Base-by-base conservation (phyloP, 169 alveolate genomes). In the Blepharisma undulans region DNA sequence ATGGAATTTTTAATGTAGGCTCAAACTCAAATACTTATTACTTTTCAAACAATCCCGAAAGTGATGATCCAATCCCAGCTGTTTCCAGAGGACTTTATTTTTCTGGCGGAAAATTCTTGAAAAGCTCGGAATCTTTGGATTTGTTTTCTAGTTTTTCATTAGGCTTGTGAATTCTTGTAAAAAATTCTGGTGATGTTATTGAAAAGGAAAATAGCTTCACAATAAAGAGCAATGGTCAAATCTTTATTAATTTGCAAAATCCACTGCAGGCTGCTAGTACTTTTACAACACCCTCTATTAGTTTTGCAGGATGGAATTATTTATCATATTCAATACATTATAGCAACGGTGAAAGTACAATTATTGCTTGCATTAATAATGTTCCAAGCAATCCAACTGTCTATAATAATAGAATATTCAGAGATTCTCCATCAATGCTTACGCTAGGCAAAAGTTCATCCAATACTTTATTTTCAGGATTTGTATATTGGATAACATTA, bases 61-160 rank as follows among this genome's bases (percentile, higher is more conserved):
- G 18, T 29, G 87, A 79, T n/a, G 87, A 79, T 33, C 87, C 87
- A 25, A 29, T 79, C 25, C 87, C 87, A 2, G 29, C 34, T 27
- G 25, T 25, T 27, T 32, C 25, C 0, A 79, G 61, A 33, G 87
- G 87, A 8, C 34, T 30, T n/a, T 79, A 79, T 33, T 79, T 79
- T 33, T 25, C 34, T 0, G 18, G 61, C 8, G 34, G 34, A 2
- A 79, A 22, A n/a, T 79, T 30, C 87, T n/a, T 79, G 0, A 72
- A 79, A 33, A 25, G 36, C 33, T 25, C 80, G 7, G 33, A 8
- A 4, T 25, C 29, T 29, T 25, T 3, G 10, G 7, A 1, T 29
- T 74, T 74, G 16, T 25, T 14, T 5, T 22, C 80, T 8, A 74
- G 33, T 18, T 74, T 74, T 74, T 74, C 80, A 8, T 4, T 74